Evolutionary conservation across 1,139 yeast species (phyloP).

Genomic region (Hanseniaspora uvarum): DNA sequence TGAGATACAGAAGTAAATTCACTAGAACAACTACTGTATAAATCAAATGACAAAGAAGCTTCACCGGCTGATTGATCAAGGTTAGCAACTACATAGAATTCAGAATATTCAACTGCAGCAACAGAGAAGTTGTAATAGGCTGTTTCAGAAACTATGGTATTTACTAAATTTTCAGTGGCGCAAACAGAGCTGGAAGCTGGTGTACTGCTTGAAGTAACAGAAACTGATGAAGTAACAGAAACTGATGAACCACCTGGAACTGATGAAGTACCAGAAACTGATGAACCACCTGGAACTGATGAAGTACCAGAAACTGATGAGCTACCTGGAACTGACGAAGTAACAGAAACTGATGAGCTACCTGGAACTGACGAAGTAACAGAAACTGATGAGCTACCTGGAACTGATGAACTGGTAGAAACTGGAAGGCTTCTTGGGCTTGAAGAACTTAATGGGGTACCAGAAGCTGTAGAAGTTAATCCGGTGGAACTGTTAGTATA

Average conservation of each 20-base stretch:
- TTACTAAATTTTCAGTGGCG: neutral
- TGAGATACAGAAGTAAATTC: neutral
- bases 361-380: neutral
- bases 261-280: neutral
- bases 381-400: neutral
- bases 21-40: neutral
- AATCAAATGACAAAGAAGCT: neutral
- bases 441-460: neutral
- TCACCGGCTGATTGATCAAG: neutral
- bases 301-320: neutral
- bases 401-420: neutral
- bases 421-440: neutral
- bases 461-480: neutral
- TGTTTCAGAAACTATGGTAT: neutral
- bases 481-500: neutral
- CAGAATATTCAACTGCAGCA: neutral
- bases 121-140: conserved; percentile 7
- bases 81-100: neutral
- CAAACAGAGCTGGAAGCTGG: neutral
- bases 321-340: neutral
- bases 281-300: too few relatives aligned
- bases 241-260: neutral
- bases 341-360: neutral
- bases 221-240: neutral
- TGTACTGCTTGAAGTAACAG: too few relatives aligned